Base-by-base conservation (phyloP, 441 rosid genomes). In the Omphalea diandra region DNA sequence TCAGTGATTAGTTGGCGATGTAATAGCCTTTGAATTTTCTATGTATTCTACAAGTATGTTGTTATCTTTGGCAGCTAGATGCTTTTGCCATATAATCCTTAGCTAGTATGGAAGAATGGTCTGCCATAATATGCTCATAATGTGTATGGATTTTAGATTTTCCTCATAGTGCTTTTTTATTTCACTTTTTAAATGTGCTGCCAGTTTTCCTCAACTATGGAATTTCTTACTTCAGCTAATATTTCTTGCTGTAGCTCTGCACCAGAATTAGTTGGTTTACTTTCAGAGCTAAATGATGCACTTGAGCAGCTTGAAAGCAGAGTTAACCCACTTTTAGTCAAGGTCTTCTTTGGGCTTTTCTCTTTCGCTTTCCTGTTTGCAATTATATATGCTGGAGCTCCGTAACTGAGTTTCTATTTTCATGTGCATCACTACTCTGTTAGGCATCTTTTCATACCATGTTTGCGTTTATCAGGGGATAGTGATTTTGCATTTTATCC, bases 231-330 rank as follows among this genome's bases (percentile, higher is more conserved):
- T 47, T 43, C 69, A 4, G 52, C 65, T 72, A 14, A 43, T 71
- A 41, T 54, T 38, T 67, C 11, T 31, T 68, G 6, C 18, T 73
- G 2, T 89, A 92, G 91, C 71, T 85, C 90, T 84, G 97, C 97
- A 53, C 98, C 99, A 41, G 98, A 94, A 71, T 79, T 92, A 70
- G 87, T 90, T 58, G 91, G 89, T 75, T 83, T 94, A 74, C 85
- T 89, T 70, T 87, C 91, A 24, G 98, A 90, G 82, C 83, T 92
- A 68, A 84, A 87, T 41, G 85, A 80, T 77, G 80, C 98, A 43
- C 73, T 84, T 35, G 85, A 85, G 33, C 82, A 89, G 84, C 90
- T 94, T 76, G 90, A 90, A 77, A 78, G 49, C 71, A 81, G 83
- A 81, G 82, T 92, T 73, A 86, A 86, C 75, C 96, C 98, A 1